These are phyloP conservation scores for Penicillium crustosum DNA, from an alignment of 2,329 filamentous ascomycete genomes.

Conservation along the genomic window DNA sequence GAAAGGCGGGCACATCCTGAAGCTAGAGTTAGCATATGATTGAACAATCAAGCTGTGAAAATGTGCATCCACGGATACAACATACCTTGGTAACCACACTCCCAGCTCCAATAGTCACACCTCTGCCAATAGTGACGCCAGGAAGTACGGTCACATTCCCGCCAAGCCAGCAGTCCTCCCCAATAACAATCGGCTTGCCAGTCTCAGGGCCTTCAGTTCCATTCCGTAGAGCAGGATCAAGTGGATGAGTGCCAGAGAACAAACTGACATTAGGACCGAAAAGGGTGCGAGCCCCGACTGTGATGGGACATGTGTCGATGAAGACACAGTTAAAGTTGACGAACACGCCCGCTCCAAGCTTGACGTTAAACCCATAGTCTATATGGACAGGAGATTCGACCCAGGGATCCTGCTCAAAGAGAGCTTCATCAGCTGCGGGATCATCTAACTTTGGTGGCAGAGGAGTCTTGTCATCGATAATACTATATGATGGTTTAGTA, in stretches of 20 bases:
- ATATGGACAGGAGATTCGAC: conserved; percentile 68
- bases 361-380: conserved; percentile 77
- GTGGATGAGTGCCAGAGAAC: conserved; percentile 72
- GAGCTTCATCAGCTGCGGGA: conserved; percentile 62
- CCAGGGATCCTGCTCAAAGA: conserved; percentile 66
- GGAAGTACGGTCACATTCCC: conserved; percentile 70
- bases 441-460: conserved; percentile 61
- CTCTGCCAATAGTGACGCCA: conserved; percentile 75
- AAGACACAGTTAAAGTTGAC: conserved; percentile 75
- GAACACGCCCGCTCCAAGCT: conserved; percentile 68
- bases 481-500: conserved; percentile 45
- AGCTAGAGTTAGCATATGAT: not conserved
- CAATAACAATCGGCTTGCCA: conserved; percentile 71
- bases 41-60: not conserved
- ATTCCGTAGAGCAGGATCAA: conserved; percentile 72
- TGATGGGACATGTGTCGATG: conserved; percentile 73
- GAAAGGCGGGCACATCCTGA: conserved; percentile 43
- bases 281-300: conserved; percentile 73
- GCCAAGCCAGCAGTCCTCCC: conserved; percentile 78
- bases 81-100: conserved; percentile 74
- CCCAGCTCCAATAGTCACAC: conserved; percentile 73
- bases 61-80: not conserved
- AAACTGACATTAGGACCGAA: conserved; percentile 77
- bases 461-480: conserved; percentile 61
- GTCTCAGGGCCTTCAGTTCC: conserved; percentile 72